Evolutionary conservation across 495 filamentous ascomycete genomes (phyloP), one percentile per base, ranked within the genome.

Genomic region (Penicillium angulare): DNA sequence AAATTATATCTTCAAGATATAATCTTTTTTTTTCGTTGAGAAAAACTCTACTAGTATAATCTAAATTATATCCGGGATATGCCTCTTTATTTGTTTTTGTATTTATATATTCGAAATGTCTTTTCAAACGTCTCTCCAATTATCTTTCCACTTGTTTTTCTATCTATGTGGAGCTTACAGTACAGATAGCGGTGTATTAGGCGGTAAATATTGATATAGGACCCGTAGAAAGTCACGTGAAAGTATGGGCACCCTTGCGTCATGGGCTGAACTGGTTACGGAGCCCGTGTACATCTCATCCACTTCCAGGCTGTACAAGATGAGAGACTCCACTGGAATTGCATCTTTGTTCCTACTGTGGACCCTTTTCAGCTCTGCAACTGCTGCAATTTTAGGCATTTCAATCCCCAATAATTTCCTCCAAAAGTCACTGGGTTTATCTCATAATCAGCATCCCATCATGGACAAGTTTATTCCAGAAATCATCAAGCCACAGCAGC

Each of bases 401-500:
- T 49, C 56, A 7, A 35, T 31, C 9, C 47, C 52, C 4, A 33
- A 39, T 22, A 17, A 34, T 18, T 26, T 45, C 24, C 53, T 26
- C 8, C 54, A 63, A 43, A 27, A 50, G 26, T 49, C 43, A 16
- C 43, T 60, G 39, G 48, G 31, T 20, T 22, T 52, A n/a, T 29
- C 49, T 32, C 32, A 52, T 34, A 56, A 54, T 27, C 69, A 72
- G 23, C 60, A 68, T 38, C 55, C 71, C 21, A 58, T 68, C 16
- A 67, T 69, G 61, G 62, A 61, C 40, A 57, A 59, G 29, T 29
- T 59, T 27, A 50, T 60, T 15, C 54, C 65, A 31, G 54, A 73
- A 23, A 56, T 66, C 17, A 55, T 66, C 21, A 74, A 74, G 33
- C 71, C 80, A 7, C 57, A 77, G 17, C 61, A 64, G 2, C 43